A percentile compares a stretch with the other conserved stretches of the same genome.
phyloP scores from a whole-genome alignment of 108 stramenopile genomes.

The Pseudonitzschia pungens region DNA sequence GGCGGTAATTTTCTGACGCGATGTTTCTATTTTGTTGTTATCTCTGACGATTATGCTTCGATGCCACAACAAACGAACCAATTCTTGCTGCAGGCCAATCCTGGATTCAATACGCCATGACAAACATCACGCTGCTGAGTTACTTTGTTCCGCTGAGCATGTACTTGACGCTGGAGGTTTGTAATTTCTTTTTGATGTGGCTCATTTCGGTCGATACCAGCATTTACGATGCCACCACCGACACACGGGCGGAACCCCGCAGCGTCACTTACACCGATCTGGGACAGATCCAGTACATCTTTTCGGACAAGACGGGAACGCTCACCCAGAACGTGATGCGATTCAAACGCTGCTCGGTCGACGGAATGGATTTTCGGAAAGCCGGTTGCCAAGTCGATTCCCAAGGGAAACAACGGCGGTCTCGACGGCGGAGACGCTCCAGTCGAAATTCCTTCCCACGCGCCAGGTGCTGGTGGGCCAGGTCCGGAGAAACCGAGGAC shows the following conservation, averaged over 20 bases:
- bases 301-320: conserved; percentile 97
- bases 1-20: too few relatives aligned
- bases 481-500: not conserved
- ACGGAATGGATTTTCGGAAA: conserved; percentile 85
- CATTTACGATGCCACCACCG: conserved; percentile 90
- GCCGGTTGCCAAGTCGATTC: conserved; percentile 40
- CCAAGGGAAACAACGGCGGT: not conserved
- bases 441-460: conserved; percentile 49
- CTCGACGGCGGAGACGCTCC: not conserved
- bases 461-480: conserved; percentile 58
- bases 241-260: conserved; percentile 83
- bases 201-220: conserved; percentile 82
- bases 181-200: conserved; percentile 67
- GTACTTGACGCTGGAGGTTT: conserved; percentile 86
- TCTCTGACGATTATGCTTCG: not conserved
- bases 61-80: too few relatives aligned
- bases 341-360: conserved; percentile 94
- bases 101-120: conserved; percentile 73
- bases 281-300: conserved; percentile 93
- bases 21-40: too few relatives aligned
- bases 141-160: conserved; percentile 91
- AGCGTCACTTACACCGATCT: conserved; percentile 90
- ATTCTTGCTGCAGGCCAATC: conserved; percentile 28
- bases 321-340: conserved; percentile 98
- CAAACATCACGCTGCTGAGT: conserved; percentile 80